These are phyloP conservation scores for Saccharomycopsis selenospora DNA, from an alignment of 805 yeast species.

Conservation along the genomic window DNA sequence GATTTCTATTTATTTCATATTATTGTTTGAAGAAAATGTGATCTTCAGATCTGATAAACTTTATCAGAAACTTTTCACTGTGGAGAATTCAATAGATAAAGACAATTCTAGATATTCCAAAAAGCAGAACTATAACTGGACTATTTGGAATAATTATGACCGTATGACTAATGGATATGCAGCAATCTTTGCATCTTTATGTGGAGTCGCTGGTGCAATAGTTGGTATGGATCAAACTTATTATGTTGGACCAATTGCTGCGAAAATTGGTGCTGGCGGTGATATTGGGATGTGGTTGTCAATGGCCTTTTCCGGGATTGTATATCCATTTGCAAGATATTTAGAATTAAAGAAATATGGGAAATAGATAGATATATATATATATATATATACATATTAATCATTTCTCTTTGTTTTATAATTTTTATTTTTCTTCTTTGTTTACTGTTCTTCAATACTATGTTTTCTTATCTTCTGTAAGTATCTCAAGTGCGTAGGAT, in stretches of 20 bases:
- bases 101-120: conserved; percentile 17
- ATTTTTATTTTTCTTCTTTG: no score
- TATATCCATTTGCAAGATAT: conserved; percentile 61
- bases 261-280: conserved; percentile 61
- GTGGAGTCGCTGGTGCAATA: conserved; percentile 77
- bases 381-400: no score
- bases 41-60: conserved; percentile 52
- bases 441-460: no score
- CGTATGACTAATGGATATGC: conserved; percentile 67
- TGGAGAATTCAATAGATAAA: conserved; percentile 13
- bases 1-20: conserved; percentile 73
- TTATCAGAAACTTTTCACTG: conserved; percentile 12
- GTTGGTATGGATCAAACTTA: conserved; percentile 86
- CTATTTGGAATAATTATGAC: conserved; percentile 57
- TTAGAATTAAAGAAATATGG: conserved; percentile 54
- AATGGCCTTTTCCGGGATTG: conserved; percentile 59
- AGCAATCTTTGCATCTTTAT: conserved; percentile 53
- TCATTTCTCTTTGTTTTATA: no score
- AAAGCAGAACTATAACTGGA: conserved; percentile 58
- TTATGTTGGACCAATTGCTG: conserved; percentile 72
- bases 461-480: no score
- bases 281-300: conserved; percentile 79
- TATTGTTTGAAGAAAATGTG: conserved; percentile 63
- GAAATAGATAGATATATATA: no score
- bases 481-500: no score